Evolutionary conservation across 495 filamentous ascomycete species (phyloP), one percentile per base, ranked within the genome.

Genomic region (Xylaria telfairii): DNA sequence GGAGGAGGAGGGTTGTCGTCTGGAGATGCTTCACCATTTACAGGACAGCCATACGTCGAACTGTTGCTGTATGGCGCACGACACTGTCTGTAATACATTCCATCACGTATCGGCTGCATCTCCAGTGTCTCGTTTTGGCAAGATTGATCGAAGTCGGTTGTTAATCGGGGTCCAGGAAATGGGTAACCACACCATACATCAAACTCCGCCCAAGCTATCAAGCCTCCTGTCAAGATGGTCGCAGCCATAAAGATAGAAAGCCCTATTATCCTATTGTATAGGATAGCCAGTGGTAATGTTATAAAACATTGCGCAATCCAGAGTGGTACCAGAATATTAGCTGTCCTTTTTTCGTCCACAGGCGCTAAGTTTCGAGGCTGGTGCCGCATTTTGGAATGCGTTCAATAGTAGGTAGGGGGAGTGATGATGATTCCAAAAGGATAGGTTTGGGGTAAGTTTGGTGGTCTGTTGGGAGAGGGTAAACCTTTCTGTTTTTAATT

Each of bases 141-240:
- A 49, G n/a, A 49, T 49, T 49, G 46, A 49, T 49, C 46, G 46
- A 49, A 49, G 46, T 49, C 46, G 46, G 46, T 49, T 49, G 6
- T 49, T n/a, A 49, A 49, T 49, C 46, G 46, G 46, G 46, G 46
- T 49, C 46, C 46, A 49, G 46, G 46, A 49, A 49, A 49, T 24
- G n/a, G 46, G n/a, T 21, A 24, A 49, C 46, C 46, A 49, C n/a
- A 49, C 46, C 46, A 49, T 49, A 49, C n/a, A 24, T 49, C 46
- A 24, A 21, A 1, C 21, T 49, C 5, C 46, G 0, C n/a, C 46
- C 46, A 49, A 49, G 46, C 46, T 21, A 49, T 10, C 46, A 49
- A 49, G 46, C 9, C n/a, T 24, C n/a, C n/a, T 49, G n/a, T 24
- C n/a, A 49, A 49, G 46, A 21, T 8, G 24, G n/a, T 49, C 46